These are phyloP conservation scores for Chaetoscypha palmicola DNA, from an alignment of 2,329 filamentous ascomycete species.

Conservation along the genomic window DNA sequence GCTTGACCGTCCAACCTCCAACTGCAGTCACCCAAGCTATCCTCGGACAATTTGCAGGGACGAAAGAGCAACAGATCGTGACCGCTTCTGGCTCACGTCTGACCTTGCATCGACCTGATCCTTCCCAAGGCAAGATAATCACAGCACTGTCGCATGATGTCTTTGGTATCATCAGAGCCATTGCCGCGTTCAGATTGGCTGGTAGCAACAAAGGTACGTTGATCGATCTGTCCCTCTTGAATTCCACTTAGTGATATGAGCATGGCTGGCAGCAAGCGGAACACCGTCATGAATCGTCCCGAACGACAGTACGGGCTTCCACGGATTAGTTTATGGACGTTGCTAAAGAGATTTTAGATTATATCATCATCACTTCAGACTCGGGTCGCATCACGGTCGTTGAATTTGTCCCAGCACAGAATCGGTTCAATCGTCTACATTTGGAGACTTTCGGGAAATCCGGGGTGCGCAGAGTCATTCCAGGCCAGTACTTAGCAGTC, in stretches of 20 bases:
- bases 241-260: constrained; percentile 68
- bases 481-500: constrained; percentile 90
- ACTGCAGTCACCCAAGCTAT: constrained; percentile 86
- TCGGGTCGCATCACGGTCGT: constrained; percentile 91
- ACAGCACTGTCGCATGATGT: constrained; percentile 87
- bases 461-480: constrained; percentile 84
- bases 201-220: constrained; percentile 92
- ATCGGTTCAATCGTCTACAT: constrained; percentile 82
- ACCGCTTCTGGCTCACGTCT: constrained; percentile 87
- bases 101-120: constrained; percentile 78
- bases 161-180: constrained; percentile 87
- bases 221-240: constrained; percentile 35
- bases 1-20: constrained; percentile 87
- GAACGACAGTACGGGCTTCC: constrained; percentile 12
- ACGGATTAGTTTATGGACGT: constrained; percentile 13
- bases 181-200: constrained; percentile 84
- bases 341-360: constrained; percentile 55
- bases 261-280: constrained; percentile 45
- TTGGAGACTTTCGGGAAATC: constrained; percentile 98
- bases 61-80: constrained; percentile 95
- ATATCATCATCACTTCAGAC: constrained; percentile 90
- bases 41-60: constrained; percentile 90
- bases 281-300: constrained; percentile 27
- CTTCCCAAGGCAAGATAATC: constrained; percentile 75
- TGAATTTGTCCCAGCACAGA: constrained; percentile 81